These are phyloP conservation scores for Raphanus raphanistrum DNA, from an alignment of 345 rosid genomes.

Conservation along the genomic window DNA sequence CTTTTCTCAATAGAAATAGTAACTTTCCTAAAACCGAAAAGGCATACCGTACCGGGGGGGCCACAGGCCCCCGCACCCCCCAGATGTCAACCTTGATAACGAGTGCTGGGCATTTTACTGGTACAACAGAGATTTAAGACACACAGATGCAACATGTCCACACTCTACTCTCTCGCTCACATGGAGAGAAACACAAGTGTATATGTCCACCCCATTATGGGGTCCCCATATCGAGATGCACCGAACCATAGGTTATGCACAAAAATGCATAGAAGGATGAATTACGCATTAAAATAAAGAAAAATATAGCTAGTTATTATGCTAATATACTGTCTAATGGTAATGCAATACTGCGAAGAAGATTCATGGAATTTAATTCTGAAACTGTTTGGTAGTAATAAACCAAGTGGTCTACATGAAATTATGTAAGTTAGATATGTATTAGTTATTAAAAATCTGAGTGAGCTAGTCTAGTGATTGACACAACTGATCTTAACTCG, in stretches of 20 bases:
- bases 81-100: too few species aligned
- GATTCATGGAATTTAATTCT: not conserved
- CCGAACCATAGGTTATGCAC: not conserved
- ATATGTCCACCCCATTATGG: slow-evolving; percentile 21
- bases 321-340: not conserved
- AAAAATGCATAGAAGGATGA: not conserved
- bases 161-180: slow-evolving; percentile 25
- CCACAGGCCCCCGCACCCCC: too few species aligned
- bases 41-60: too few species aligned
- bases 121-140: too few species aligned
- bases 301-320: not conserved
- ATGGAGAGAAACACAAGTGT: slow-evolving; percentile 25
- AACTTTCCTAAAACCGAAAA: too few species aligned
- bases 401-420: not conserved
- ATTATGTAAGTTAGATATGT: not conserved
- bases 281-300: not conserved
- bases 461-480: not conserved
- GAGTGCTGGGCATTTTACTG: too few species aligned
- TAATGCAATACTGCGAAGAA: not conserved
- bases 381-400: not conserved
- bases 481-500: not conserved
- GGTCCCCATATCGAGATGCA: not conserved
- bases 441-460: not conserved
- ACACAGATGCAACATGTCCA: too few species aligned
- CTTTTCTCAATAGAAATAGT: too few species aligned